These are phyloP conservation scores for Cladophialophora yegresii DNA, from an alignment of 2,329 filamentous ascomycete species.

Conservation along the genomic window DNA sequence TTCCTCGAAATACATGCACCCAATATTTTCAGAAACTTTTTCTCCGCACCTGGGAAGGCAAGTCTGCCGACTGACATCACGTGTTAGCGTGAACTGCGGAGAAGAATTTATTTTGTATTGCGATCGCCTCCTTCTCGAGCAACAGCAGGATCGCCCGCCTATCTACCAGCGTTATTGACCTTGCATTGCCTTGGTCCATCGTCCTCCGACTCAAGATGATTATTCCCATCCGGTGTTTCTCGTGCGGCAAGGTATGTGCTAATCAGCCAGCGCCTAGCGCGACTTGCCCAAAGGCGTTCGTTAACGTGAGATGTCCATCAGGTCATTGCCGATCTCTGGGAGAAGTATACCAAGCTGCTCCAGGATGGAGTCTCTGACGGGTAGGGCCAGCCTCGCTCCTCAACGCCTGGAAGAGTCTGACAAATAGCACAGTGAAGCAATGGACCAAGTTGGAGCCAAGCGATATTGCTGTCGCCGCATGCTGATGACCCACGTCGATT, in stretches of 20 bases:
- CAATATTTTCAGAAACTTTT: slow-evolving; percentile 22
- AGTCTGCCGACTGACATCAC: slow-evolving; percentile 16
- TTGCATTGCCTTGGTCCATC: background rate
- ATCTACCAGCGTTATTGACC: background rate
- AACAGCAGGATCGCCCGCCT: background rate
- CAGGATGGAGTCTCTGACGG: slow-evolving; percentile 75
- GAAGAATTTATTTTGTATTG: slow-evolving; percentile 13
- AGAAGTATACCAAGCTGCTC: slow-evolving; percentile 86
- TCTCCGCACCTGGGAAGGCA: slow-evolving; percentile 25
- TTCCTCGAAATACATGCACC: background rate
- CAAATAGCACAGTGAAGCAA: slow-evolving; percentile 70
- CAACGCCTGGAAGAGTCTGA: background rate
- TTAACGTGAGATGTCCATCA: slow-evolving; percentile 49
- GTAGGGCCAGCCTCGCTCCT: slow-evolving; percentile 51
- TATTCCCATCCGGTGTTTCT: slow-evolving; percentile 97
- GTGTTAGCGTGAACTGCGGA: slow-evolving; percentile 3
- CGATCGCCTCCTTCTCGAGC: background rate
- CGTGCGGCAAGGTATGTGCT: slow-evolving; percentile 84
- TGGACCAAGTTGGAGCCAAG: slow-evolving; percentile 90
- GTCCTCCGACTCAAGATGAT: slow-evolving; percentile 70
- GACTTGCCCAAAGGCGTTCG: background rate
- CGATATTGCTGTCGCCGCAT: slow-evolving; percentile 98
- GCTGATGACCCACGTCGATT: slow-evolving; percentile 98
- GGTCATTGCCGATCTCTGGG: slow-evolving; percentile 98
- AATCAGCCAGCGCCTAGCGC: background rate